These are phyloP conservation scores for Helianthus tuberosus DNA, from an alignment of 129 eudicot genomes.

Conservation along the genomic window DNA sequence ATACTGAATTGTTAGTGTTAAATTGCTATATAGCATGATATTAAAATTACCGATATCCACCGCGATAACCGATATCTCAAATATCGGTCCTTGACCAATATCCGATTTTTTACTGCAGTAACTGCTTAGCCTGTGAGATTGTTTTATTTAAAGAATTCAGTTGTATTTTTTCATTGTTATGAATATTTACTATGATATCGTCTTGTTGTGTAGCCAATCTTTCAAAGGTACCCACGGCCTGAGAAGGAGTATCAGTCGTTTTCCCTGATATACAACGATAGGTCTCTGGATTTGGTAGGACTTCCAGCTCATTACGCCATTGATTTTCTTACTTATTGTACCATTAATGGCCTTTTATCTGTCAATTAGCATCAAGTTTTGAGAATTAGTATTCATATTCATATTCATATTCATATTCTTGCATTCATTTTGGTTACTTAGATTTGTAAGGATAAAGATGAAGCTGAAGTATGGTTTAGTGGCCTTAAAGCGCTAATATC, in stretches of 20 bases:
- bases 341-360: constrained; percentile 23
- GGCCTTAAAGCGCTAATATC: constrained; percentile 83
- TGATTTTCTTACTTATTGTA: constrained; percentile 23
- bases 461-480: constrained; percentile 97
- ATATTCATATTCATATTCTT: constrained; percentile 13
- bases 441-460: constrained; percentile 99
- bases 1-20: too few relatives aligned
- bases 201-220: constrained; percentile 61
- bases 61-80: too few relatives aligned
- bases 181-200: constrained; percentile 22
- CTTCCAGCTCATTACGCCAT: constrained; percentile 15
- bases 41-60: too few relatives aligned
- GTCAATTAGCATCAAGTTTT: constrained; percentile 24
- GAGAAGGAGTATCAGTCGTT: constrained; percentile 98
- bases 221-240: constrained; percentile 97
- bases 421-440: constrained; percentile 31
- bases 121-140: neutral
- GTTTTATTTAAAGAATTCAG: constrained; percentile 7
- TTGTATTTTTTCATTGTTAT: constrained; percentile 3
- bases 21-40: too few relatives aligned
- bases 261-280: constrained; percentile 79
- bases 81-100: too few relatives aligned
- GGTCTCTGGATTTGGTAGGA: constrained; percentile 93
- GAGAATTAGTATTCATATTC: neutral
- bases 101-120: too few relatives aligned